Evolutionary conservation across 2,329 filamentous ascomycete species (phyloP), one percentile per base, ranked within the genome.

Genomic region (Triangularia setosa): DNA sequence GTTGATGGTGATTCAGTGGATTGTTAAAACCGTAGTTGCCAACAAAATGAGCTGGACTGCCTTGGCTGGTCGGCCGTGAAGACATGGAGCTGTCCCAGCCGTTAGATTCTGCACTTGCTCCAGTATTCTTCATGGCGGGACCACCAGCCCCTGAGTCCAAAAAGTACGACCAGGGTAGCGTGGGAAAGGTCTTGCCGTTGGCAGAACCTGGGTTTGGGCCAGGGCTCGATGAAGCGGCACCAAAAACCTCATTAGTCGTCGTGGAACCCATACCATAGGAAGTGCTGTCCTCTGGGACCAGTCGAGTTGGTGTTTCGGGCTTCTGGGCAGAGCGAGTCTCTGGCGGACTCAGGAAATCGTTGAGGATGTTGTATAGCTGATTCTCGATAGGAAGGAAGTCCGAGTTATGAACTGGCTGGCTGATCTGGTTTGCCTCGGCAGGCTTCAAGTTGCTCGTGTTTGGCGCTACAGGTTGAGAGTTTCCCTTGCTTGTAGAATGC

Each of bases 261-360:
- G 76, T 72, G 9, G 80, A 81, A 69, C 83, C 79, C 83, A 86
- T 84, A 16, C 82, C 84, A 65, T 85, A 86, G 1, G 81, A 84
- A 2, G 81, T 76, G 44, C 84, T 80, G 6, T 72, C 60, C 8
- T 60, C 64, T 3, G 55, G 58, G 53, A 18, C 9, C 27, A 30
- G 40, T 12, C 67, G 56, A 67, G 69, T 72, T 21, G 64, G 52
- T 6, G 61, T 61, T 9, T 25, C 52, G 52, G 25, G 23, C 25
- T 68, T 57, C 66, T 72, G 72, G 12, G 30, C 30, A 11, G 55
- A 30, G 9, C 58, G 56, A 1, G 54, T 58, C 65, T 83, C 77
- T 25, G 81, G 77, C 58, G 79, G 80, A 58, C 76, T 76, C 24
- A 84, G 70, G 65, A 84, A 83, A 4, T 79, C 80, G 24, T 80